Base-by-base conservation (phyloP, 2,329 filamentous ascomycete species). In the Colletotrichum gigasporum region DNA sequence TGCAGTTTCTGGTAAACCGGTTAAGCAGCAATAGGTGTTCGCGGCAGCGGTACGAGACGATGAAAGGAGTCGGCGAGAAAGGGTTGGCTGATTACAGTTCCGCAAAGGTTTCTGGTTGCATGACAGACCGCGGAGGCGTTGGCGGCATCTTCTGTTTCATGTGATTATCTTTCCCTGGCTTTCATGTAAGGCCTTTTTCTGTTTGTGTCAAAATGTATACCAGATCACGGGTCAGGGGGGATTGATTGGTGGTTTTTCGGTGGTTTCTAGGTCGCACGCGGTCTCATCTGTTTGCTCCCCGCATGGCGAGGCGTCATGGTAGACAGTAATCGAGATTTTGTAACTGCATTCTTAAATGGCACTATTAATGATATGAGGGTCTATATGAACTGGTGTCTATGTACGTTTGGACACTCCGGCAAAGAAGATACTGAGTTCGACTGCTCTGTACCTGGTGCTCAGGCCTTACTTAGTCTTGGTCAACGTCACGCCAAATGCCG, bases 1-100 rank as follows among this genome's bases (percentile, higher is more conserved):
- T 98, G 95, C 80, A 96, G 93, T 79, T 98, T 97, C 85, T 98
- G 95, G 95, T 98, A 79, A 74, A 62, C 50, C 57, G 22, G 26
- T 14, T 5, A 37, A 12, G 5, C n/a, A n/a, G n/a, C n/a, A n/a
- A n/a, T n/a, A n/a, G n/a, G n/a, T n/a, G n/a, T n/a, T n/a, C n/a
- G n/a, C n/a, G n/a, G n/a, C n/a, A n/a, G n/a, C n/a, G n/a, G n/a
- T n/a, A 35, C 18, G 22, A 11, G 18, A 34, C 20, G 39, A 5
- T 6, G 16, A 20, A 6, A 18, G n/a, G n/a, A 30, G 14, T 24
- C 6, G 41, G 24, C 32, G 7, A n/a, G 12, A 22, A 56, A 39
- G 20, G 12, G 30, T 28, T n/a, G 44, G n/a, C 12, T 39, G 45
- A 28, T 26, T 11, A 20, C 35, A 48, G 16, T 61, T 55, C 16